Conservation (phyloP, 305 asterid species). For the Plantago rigida region DNA sequence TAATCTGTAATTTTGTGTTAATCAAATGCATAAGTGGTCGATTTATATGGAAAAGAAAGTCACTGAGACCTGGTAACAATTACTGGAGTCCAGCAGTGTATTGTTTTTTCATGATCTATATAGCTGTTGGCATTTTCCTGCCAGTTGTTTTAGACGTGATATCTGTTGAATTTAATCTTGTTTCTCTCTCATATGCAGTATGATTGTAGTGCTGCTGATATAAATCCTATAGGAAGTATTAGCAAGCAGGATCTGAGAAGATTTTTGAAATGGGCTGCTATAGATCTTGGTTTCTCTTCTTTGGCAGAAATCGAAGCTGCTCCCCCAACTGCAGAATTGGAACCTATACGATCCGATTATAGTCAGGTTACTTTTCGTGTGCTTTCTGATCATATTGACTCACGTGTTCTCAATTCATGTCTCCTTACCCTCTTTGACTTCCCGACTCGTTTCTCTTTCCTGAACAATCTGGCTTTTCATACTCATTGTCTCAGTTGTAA, state of each 20-base stretch:
- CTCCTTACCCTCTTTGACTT: background rate
- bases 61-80: too few relatives aligned
- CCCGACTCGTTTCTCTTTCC: too few relatives aligned
- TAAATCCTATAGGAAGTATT: slow-evolving; percentile 92
- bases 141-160: slow-evolving; percentile 1
- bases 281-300: slow-evolving; percentile 72
- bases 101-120: background rate
- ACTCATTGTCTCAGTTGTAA: background rate
- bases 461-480: slow-evolving; percentile 2
- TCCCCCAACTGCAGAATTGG: slow-evolving; percentile 97
- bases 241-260: slow-evolving; percentile 83
- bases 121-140: slow-evolving; percentile 1
- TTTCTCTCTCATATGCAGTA: slow-evolving; percentile 41
- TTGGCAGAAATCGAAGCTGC: slow-evolving; percentile 92
- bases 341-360: slow-evolving; percentile 79
- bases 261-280: slow-evolving; percentile 86
- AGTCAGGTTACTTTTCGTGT: slow-evolving; percentile 51
- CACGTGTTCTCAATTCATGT: slow-evolving; percentile 1
- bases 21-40: too few relatives aligned
- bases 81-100: too few relatives aligned
- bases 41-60: too few relatives aligned
- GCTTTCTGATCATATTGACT: slow-evolving; percentile 8
- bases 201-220: slow-evolving; percentile 96
- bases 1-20: too few relatives aligned
- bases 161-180: background rate